phyloP scores from a whole-genome alignment of 129 eudicot genomes.

The Lactuca sativa region DNA sequence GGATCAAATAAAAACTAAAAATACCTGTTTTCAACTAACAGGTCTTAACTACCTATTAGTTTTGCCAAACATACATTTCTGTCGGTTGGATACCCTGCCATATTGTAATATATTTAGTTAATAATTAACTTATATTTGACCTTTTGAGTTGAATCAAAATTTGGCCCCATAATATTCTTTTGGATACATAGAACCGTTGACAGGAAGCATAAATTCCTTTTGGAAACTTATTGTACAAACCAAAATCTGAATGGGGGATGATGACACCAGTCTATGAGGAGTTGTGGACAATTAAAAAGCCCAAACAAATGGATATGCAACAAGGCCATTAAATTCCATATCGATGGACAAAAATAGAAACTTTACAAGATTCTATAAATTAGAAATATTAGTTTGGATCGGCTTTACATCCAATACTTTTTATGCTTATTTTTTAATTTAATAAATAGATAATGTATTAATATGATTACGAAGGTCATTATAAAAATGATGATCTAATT shows the following conservation, averaged over 20 bases:
- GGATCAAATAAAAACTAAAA: too few species aligned
- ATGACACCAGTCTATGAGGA: conserved; percentile 1
- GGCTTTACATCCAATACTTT: not conserved
- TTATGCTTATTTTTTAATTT: too few species aligned
- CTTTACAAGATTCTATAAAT: not conserved
- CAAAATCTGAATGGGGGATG: not conserved
- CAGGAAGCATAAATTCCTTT: conserved; percentile 1
- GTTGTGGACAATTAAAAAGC: conserved; percentile 12
- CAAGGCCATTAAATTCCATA: conserved; percentile 19
- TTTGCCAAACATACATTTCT: too few species aligned
- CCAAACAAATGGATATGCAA: conserved; percentile 22
- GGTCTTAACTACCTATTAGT: too few species aligned
- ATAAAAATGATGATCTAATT: too few species aligned
- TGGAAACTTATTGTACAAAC: conserved; percentile 7
- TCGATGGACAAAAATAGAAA: conserved; percentile 1
- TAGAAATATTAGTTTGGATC: too few species aligned
- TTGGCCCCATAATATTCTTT: not conserved
- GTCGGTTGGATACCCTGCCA: not conserved
- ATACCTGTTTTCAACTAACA: too few species aligned
- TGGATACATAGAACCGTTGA: not conserved
- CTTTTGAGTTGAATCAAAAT: not conserved
- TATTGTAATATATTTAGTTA: too few species aligned
- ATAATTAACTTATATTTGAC: not conserved
- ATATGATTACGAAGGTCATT: not conserved
- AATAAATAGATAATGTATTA: not conserved